Conservation (phyloP, 2,329 filamentous ascomycete genomes). For the Aspergillus piperis region DNA sequence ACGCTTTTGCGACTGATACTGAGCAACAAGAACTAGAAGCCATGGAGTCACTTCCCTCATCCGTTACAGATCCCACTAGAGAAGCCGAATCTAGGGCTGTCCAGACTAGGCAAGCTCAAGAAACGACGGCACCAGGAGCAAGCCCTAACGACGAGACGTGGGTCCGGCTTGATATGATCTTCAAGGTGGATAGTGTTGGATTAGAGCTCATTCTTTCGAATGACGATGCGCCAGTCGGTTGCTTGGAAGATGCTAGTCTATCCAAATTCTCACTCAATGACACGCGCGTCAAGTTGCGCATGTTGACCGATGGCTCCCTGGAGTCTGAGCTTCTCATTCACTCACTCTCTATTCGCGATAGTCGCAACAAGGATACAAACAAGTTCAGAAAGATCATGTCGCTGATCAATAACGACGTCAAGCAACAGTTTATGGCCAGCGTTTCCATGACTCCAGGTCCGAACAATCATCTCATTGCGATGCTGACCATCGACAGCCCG, state of each 20-base stretch:
- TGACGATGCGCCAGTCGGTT: conserved; percentile 74
- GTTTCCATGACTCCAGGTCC: conserved; percentile 85
- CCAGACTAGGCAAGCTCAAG: conserved; percentile 52
- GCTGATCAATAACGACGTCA: conserved; percentile 85
- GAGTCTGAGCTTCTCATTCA: conserved; percentile 92
- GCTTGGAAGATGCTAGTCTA: conserved; percentile 76
- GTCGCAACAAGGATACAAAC: conserved; percentile 82
- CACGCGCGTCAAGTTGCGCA: conserved; percentile 85
- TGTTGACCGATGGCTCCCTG: conserved; percentile 87
- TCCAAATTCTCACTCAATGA: conserved; percentile 94
- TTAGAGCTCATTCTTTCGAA: conserved; percentile 81
- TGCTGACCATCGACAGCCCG: conserved; percentile 92
- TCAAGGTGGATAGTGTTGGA: conserved; percentile 83
- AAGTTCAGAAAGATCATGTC: conserved; percentile 99
- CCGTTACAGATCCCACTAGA: conserved; percentile 53
- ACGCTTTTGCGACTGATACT: conserved; percentile 75
- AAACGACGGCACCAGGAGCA: conserved; percentile 68
- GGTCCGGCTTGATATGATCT: conserved; percentile 91
- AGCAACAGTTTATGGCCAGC: conserved; percentile 97
- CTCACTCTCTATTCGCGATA: conserved; percentile 93
- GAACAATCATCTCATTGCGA: conserved; percentile 79
- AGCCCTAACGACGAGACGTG: conserved; percentile 70
- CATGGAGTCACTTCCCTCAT: conserved; percentile 68
- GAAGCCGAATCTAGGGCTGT: conserved; percentile 51
- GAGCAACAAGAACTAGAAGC: conserved; percentile 73